phyloP scores from a whole-genome alignment of 441 rosid species.

The Croton laevigatus region DNA sequence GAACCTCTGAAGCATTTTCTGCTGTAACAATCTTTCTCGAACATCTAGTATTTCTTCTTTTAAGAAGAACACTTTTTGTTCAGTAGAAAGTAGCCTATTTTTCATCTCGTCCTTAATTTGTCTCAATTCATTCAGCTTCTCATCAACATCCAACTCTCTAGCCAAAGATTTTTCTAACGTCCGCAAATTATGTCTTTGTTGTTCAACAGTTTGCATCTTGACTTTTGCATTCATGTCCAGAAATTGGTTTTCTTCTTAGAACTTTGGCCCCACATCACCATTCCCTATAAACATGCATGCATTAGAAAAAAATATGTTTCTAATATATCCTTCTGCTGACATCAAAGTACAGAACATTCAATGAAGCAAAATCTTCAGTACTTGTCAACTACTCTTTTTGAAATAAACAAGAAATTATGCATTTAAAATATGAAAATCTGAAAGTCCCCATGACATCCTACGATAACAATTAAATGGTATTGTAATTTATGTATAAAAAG shows the following conservation, averaged over 20 bases:
- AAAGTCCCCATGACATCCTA: conserved; percentile 7
- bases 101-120: conserved; percentile 54
- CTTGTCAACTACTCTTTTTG: neutral
- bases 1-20: conserved; percentile 65
- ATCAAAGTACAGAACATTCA: neutral
- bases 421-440: conserved; percentile 11
- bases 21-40: conserved; percentile 60
- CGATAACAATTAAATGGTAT: too few species aligned
- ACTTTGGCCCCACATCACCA: conserved; percentile 27
- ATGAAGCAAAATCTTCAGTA: neutral
- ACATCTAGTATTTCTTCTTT: conserved; percentile 63
- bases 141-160: conserved; percentile 85
- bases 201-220: conserved; percentile 72
- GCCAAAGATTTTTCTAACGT: conserved; percentile 94
- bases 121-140: conserved; percentile 67
- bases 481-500: neutral
- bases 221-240: conserved; percentile 42
- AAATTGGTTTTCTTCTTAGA: conserved; percentile 37
- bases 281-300: conserved; percentile 43
- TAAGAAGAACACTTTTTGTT: conserved; percentile 49
- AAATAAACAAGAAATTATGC: conserved; percentile 9
- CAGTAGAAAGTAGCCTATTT: conserved; percentile 44
- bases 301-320: conserved; percentile 1
- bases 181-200: conserved; percentile 71
- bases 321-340: conserved; percentile 1